phyloP scores from a whole-genome alignment of 768 basidiomycete species.

The Trametes maxima region DNA sequence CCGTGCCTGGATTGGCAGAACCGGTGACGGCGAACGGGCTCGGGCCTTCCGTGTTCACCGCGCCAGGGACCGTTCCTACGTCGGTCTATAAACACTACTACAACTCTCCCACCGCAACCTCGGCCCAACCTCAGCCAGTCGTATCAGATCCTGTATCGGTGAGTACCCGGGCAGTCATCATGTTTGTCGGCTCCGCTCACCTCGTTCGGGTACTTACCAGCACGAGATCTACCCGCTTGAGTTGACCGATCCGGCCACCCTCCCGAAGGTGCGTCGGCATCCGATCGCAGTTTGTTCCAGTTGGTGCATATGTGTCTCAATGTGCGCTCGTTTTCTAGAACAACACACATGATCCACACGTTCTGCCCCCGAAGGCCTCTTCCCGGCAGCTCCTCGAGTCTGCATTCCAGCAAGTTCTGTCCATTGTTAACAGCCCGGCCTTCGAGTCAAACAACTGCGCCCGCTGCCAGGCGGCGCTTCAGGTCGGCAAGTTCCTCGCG shows the following conservation, averaged over 20 bases:
- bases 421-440: slow-evolving; percentile 53
- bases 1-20: slow-evolving; percentile 8
- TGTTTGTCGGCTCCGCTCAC: not conserved
- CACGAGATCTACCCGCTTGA: slow-evolving; percentile 57
- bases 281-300: not conserved
- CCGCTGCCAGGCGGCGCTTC: slow-evolving; percentile 60
- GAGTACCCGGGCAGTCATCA: slow-evolving; percentile 14
- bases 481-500: slow-evolving; percentile 66
- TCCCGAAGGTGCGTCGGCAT: slow-evolving; percentile 46
- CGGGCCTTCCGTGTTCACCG: slow-evolving; percentile 55
- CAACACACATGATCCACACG: slow-evolving; percentile 64
- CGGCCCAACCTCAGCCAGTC: slow-evolving; percentile 74
- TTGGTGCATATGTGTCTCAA: not conserved
- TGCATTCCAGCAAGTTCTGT: slow-evolving; percentile 59
- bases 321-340: slow-evolving; percentile 34
- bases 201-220: slow-evolving; percentile 36
- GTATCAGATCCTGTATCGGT: slow-evolving; percentile 74
- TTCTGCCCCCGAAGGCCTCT: slow-evolving; percentile 59
- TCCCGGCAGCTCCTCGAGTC: slow-evolving; percentile 48
- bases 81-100: slow-evolving; percentile 66
- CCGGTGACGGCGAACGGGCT: slow-evolving; percentile 13
- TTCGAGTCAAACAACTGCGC: slow-evolving; percentile 59
- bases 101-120: slow-evolving; percentile 72
- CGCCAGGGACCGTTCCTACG: slow-evolving; percentile 65
- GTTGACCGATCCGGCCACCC: slow-evolving; percentile 64